These are phyloP conservation scores for Verticillium klebahnii DNA, from an alignment of 2,329 filamentous ascomycete species.

Conservation along the genomic window DNA sequence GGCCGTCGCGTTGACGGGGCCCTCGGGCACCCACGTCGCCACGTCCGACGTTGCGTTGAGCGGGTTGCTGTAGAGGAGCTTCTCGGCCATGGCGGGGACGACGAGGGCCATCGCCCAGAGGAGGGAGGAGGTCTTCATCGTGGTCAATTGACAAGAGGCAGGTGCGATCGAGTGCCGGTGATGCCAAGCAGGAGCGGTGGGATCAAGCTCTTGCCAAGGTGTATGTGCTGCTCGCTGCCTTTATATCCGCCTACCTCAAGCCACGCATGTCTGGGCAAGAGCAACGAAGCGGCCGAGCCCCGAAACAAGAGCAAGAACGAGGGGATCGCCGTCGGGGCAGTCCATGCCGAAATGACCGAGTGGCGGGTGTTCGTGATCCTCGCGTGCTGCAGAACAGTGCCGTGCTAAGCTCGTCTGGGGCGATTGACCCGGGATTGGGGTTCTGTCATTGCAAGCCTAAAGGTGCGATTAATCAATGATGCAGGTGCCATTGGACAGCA, in stretches of 20 bases:
- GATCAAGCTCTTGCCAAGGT: neutral
- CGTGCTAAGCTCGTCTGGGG: neutral
- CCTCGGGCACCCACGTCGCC: constrained; percentile 22
- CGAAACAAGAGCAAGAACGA: neutral
- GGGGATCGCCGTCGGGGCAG: neutral
- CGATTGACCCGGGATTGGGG: neutral
- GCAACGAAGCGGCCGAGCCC: neutral
- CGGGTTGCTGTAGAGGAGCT: constrained; percentile 23
- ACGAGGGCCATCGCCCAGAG: constrained; percentile 3
- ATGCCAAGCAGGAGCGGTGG: neutral
- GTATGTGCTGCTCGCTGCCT: neutral
- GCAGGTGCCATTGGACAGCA: neutral
- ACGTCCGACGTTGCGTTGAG: constrained; percentile 20
- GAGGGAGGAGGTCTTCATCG: neutral
- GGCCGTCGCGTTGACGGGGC: constrained; percentile 18
- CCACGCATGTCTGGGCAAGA: neutral
- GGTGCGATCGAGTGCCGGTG: neutral
- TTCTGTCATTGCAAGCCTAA: neutral
- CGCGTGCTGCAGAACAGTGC: neutral
- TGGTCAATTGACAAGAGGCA: neutral
- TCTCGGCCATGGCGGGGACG: constrained; percentile 13
- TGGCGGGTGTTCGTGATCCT: neutral
- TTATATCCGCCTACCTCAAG: neutral
- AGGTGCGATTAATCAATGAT: neutral
- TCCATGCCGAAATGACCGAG: neutral